Evolutionary conservation across 1,284 basidiomycete genomes (phyloP).

Genomic region (Fomitiporia mediterranea): DNA sequence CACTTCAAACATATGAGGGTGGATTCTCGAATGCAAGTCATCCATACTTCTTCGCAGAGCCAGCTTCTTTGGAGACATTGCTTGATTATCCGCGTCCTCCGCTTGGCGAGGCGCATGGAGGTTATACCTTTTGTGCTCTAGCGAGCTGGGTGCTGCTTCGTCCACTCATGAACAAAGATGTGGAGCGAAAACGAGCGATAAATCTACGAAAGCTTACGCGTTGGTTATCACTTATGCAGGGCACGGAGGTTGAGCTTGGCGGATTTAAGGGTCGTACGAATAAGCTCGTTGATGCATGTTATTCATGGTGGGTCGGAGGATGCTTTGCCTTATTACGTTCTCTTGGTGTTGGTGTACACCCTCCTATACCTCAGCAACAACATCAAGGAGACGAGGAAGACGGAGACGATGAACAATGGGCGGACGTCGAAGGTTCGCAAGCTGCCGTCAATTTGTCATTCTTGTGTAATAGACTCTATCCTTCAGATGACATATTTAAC

Average conservation of each 20-base stretch:
- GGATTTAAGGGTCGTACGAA: conserved; percentile 95
- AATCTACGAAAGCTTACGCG: conserved; percentile 63
- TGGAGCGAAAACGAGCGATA: conserved; percentile 37
- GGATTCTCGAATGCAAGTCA: conserved; percentile 87
- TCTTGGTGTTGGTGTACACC: conserved; percentile 40
- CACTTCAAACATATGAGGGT: conserved; percentile 97
- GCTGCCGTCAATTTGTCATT: neutral
- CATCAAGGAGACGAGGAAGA: conserved; percentile 25
- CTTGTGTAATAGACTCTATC: conserved; percentile 5
- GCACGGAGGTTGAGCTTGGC: conserved; percentile 76
- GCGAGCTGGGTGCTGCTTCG: conserved; percentile 80
- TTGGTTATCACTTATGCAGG: conserved; percentile 90
- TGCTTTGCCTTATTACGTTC: conserved; percentile 80
- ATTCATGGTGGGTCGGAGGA: conserved; percentile 98
- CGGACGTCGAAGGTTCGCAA: conserved; percentile 57
- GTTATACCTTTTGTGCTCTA: conserved; percentile 92
- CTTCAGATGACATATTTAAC: conserved; percentile 49
- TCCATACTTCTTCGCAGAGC: conserved; percentile 44
- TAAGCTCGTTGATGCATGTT: conserved; percentile 98
- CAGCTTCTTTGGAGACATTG: conserved; percentile 29
- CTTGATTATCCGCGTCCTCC: conserved; percentile 50
- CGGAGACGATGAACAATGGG: conserved; percentile 45
- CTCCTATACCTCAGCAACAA: conserved; percentile 19
- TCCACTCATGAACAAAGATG: conserved; percentile 38
- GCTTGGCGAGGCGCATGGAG: conserved; percentile 94